A percentile compares a stretch with the other conserved stretches of the same genome.
Conservation (phyloP, 208 protist species). For the Trypanosoma vivax region DNA sequence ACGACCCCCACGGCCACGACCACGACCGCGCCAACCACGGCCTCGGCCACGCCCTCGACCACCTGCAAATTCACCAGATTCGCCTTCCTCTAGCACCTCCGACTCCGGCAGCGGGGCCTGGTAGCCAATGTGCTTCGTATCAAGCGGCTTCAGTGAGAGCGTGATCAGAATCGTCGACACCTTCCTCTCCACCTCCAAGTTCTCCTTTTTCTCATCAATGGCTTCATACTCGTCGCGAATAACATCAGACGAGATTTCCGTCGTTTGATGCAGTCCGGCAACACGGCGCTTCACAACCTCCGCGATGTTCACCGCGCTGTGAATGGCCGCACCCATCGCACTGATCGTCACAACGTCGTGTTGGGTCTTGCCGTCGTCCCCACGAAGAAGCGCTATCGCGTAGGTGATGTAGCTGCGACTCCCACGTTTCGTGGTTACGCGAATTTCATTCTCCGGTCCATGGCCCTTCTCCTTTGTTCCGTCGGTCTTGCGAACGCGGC, state of each 20-base stretch:
- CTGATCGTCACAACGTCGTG: conserved; percentile 87
- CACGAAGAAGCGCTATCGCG: conserved; percentile 80
- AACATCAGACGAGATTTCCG: conserved; percentile 70
- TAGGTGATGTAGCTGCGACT: conserved; percentile 87
- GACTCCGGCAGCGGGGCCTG: conserved; percentile 84
- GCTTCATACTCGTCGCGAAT: conserved; percentile 87
- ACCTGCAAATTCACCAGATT: conserved; percentile 4
- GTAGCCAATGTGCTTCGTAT: conserved; percentile 83
- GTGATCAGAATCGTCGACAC: conserved; percentile 88
- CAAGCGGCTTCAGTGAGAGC: conserved; percentile 79
- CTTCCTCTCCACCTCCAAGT: conserved; percentile 70
- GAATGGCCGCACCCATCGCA: conserved; percentile 86
- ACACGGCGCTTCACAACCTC: conserved; percentile 91
- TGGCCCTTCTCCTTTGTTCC: conserved; percentile 50
- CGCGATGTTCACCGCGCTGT: conserved; percentile 88
- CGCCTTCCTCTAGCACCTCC: conserved; percentile 83
- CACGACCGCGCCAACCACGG: conserved; percentile 15
- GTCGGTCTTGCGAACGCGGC: conserved; percentile 41
- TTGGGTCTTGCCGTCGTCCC: conserved; percentile 73
- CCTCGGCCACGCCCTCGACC: too few relatives aligned
- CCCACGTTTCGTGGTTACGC: conserved; percentile 65
- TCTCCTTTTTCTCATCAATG: conserved; percentile 63
- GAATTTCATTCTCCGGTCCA: conserved; percentile 83
- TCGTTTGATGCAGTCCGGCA: conserved; percentile 87
- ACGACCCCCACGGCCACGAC: conserved; percentile 1